A percentile compares a stretch with the other conserved stretches of the same genome.
These are phyloP conservation scores for Friedmanniomyces simplex DNA, from an alignment of 495 filamentous ascomycete genomes.

Conservation along the genomic window DNA sequence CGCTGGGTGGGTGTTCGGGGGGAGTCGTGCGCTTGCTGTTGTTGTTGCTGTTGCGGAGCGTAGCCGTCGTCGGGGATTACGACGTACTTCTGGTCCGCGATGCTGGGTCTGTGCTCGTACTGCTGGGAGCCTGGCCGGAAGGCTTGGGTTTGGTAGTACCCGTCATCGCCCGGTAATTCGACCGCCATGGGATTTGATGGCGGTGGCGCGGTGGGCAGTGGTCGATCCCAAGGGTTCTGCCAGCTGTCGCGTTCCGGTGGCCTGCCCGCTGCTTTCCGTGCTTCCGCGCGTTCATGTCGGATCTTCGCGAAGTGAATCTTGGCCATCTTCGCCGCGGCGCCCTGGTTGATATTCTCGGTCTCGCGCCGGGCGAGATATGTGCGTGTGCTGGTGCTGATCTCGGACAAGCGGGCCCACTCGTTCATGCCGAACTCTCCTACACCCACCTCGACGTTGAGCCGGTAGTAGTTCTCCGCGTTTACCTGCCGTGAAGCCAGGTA, in stretches of 20 bases:
- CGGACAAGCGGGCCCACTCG: slow-evolving; percentile 85
- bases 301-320: slow-evolving; percentile 64
- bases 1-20: slow-evolving; percentile 5
- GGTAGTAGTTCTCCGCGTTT: slow-evolving; percentile 84
- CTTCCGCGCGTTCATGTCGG: slow-evolving; percentile 31
- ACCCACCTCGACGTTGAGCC: slow-evolving; percentile 93
- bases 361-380: slow-evolving; percentile 66
- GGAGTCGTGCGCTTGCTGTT: background rate
- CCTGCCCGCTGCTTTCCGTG: background rate
- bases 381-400: slow-evolving; percentile 85
- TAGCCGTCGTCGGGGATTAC: slow-evolving; percentile 50
- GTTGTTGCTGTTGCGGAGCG: slow-evolving; percentile 18
- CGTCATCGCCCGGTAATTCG: slow-evolving; percentile 54
- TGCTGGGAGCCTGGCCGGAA: slow-evolving; percentile 31
- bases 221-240: slow-evolving; percentile 24
- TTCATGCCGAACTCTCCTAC: slow-evolving; percentile 99
- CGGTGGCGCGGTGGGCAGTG: slow-evolving; percentile 19
- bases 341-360: slow-evolving; percentile 60
- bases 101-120: slow-evolving; percentile 17
- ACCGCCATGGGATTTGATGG: slow-evolving; percentile 34
- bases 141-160: slow-evolving; percentile 29
- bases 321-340: slow-evolving; percentile 70
- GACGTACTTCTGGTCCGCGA: slow-evolving; percentile 20
- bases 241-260: slow-evolving; percentile 4
- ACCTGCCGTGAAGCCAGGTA: slow-evolving; percentile 68